Evolutionary conservation across 345 rosid genomes (phyloP).

Genomic region (Linum lewisii): DNA sequence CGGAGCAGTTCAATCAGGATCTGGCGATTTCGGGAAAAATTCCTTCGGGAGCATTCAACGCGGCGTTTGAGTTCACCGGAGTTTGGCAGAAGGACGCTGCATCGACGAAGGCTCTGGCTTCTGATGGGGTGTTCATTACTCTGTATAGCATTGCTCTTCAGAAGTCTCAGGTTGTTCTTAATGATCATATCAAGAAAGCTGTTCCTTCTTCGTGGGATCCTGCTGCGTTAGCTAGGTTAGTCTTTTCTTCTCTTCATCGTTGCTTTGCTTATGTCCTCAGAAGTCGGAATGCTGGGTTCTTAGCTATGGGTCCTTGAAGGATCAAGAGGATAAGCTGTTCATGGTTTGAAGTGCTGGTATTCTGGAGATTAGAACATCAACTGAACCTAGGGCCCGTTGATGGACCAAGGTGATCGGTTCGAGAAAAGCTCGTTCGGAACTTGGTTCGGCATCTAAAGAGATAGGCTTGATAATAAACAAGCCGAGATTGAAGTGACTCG

Average conservation of each 20-base stretch:
- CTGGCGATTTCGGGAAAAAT: constrained; percentile 24
- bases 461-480: no score
- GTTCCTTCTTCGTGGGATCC: constrained; percentile 30
- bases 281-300: neutral
- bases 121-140: constrained; percentile 21
- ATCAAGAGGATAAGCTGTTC: neutral
- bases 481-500: no score
- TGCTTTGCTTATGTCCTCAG: neutral
- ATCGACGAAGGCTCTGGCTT: constrained; percentile 19
- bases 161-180: constrained; percentile 16
- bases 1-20: constrained; percentile 28
- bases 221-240: constrained; percentile 21
- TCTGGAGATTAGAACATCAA: no score
- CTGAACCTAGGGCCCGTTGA: no score
- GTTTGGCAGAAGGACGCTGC: constrained; percentile 27
- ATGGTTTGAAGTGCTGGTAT: neutral
- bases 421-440: no score
- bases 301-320: neutral
- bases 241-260: neutral
- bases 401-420: no score
- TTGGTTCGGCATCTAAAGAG: no score
- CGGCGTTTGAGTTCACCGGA: constrained; percentile 20
- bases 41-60: constrained; percentile 24
- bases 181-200: constrained; percentile 20
- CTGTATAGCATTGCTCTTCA: constrained; percentile 21